Evolutionary conservation across 1,284 basidiomycete genomes (phyloP), one percentile per base, ranked within the genome.

Genomic region (Ustilago crameri): DNA sequence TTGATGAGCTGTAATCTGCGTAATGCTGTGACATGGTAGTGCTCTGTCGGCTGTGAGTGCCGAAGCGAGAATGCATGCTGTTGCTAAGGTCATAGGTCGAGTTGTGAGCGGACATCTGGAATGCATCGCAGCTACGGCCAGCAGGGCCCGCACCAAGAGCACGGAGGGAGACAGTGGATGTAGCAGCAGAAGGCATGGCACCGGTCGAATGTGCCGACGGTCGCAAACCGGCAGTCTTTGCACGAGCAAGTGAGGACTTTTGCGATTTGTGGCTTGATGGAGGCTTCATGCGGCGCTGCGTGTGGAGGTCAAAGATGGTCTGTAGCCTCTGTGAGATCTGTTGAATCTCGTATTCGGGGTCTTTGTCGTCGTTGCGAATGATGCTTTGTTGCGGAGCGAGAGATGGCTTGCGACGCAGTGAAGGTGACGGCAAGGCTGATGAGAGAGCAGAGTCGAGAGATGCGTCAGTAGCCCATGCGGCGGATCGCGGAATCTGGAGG

Each of bases 261-360:
- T 27, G 20, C 8, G 15, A n/a, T 30, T 58, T 51, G n/a, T 55
- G 45, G 22, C 9, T 37, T 1, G 62, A 22, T 18, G 44, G 46
- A 23, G 75, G 70, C 55, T 80, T 80, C 66, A 80, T 66, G 8
- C 78, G 51, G 24, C 67, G 67, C 32, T 67, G 57, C 3, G 78
- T 79, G 37, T 80, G 78, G 30, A 80, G 56, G 30, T 75, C 72
- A 51, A 80, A 79, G 32, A 79, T 77, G 26, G 68, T 64, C 45
- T 69, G 58, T 2, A 78, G 60, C 12, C 72, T 57, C 20, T 69
- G 57, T 8, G 76, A 64, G 47, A 76, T 62, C 23, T 70, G 73
- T 9, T 66, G 44, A 22, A 59, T 40, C 37, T 71, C 68, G 24
- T 41, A 17, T 35, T 65, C 40, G n/a, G 68, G 62, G 26, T 71